These are phyloP conservation scores for Patellifolia procumbens DNA, from an alignment of 179 eudicot genomes.

Conservation along the genomic window DNA sequence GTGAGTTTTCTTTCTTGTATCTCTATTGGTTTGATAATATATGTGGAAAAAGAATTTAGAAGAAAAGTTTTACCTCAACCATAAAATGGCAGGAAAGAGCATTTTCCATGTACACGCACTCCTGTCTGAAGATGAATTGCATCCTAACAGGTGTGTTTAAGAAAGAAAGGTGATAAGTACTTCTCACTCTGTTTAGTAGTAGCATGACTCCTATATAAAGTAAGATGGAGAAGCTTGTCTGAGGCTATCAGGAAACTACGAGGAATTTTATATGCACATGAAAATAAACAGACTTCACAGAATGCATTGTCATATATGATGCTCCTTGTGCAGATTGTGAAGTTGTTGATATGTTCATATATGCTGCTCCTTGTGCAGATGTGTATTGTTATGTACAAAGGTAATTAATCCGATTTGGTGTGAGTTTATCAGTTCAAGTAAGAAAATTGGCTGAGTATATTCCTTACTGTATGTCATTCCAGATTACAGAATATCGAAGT, in stretches of 20 bases:
- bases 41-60: background rate
- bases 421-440: background rate
- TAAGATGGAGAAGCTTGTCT: background rate
- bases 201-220: background rate
- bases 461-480: no score
- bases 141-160: background rate
- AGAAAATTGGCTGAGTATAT: background rate
- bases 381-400: background rate
- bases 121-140: background rate
- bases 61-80: background rate
- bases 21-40: background rate
- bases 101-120: background rate
- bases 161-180: background rate
- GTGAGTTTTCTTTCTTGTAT: background rate
- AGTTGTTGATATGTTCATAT: background rate
- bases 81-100: background rate
- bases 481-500: background rate
- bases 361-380: constrained; percentile 9
- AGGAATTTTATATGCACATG: background rate
- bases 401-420: background rate
- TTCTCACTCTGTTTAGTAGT: background rate
- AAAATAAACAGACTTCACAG: background rate
- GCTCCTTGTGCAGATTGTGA: no score
- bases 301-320: background rate
- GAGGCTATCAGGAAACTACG: background rate